A percentile compares a stretch with the other conserved stretches of the same genome.
phyloP scores from a whole-genome alignment of 2,329 filamentous ascomycete genomes.

The Cercospora janseana region DNA sequence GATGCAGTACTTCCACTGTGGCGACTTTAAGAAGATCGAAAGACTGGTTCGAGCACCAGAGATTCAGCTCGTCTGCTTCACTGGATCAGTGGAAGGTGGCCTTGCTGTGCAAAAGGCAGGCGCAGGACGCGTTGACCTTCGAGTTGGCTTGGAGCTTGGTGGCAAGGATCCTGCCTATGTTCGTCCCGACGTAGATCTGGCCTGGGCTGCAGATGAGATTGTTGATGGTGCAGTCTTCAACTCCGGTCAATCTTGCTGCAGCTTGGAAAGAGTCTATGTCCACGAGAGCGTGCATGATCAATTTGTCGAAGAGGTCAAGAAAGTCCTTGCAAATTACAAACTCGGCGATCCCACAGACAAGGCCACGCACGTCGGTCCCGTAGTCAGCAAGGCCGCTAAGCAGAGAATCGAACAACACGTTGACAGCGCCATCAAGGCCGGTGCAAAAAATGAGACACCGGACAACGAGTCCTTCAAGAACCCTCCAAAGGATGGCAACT shows the following conservation, averaged over 20 bases:
- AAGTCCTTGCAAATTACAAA: conserved; percentile 73
- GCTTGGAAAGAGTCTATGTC: conserved; percentile 88
- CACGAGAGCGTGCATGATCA: conserved; percentile 78
- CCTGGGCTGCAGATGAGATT: conserved; percentile 90
- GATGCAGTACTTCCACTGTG: conserved; percentile 89
- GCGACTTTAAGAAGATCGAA: conserved; percentile 73
- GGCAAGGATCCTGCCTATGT: conserved; percentile 95
- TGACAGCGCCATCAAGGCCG: conserved; percentile 76
- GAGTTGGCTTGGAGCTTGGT: conserved; percentile 85
- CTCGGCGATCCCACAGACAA: conserved; percentile 84
- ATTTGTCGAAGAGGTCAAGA: conserved; percentile 76
- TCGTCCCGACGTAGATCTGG: conserved; percentile 77
- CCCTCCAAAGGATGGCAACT: conserved; percentile 77
- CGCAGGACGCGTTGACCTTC: conserved; percentile 72
- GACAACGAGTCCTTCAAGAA: conserved; percentile 73
- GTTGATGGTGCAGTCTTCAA: conserved; percentile 97
- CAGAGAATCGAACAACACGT: conserved; percentile 75
- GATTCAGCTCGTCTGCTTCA: conserved; percentile 84
- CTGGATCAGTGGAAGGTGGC: conserved; percentile 85
- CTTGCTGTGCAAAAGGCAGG: conserved; percentile 82
- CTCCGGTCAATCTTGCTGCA: conserved; percentile 96
- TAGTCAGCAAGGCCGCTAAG: conserved; percentile 77
- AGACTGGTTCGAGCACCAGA: conserved; percentile 72
- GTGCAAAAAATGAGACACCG: conserved; percentile 80
- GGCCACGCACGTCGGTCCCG: conserved; percentile 79